These are phyloP conservation scores for Chloroidium sp. DNA, from an alignment of 163 green algal genomes.

Conservation along the genomic window DNA sequence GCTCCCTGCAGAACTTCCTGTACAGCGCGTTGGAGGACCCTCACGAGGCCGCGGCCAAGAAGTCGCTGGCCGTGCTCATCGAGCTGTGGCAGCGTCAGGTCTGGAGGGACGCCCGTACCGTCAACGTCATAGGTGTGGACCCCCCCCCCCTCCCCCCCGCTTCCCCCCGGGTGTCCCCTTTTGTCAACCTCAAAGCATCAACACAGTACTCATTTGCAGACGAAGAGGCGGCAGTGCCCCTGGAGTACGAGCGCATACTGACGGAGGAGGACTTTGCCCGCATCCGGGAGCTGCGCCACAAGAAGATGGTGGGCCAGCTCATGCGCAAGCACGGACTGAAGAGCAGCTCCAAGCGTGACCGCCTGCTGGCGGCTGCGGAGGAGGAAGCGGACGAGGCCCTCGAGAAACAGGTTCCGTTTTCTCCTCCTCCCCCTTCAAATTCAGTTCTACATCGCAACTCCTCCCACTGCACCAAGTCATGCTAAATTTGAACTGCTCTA, in stretches of 20 bases:
- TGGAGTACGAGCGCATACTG: constrained; percentile 67
- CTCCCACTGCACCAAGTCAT: too few species aligned
- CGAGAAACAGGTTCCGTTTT: constrained; percentile 24
- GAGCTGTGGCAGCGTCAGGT: constrained; percentile 89
- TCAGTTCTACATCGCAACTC: neutral
- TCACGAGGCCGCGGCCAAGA: constrained; percentile 81
- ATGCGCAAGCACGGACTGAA: constrained; percentile 71
- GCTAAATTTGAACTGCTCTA: too few species aligned
- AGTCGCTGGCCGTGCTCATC: constrained; percentile 79
- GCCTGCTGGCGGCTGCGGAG: constrained; percentile 51
- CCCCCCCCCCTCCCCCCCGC: too few species aligned
- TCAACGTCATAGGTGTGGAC: constrained; percentile 82
- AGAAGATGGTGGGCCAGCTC: constrained; percentile 17
- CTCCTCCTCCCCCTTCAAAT: neutral
- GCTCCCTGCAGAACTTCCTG: constrained; percentile 81
- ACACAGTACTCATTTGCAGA: too few species aligned
- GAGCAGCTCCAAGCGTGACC: constrained; percentile 41
- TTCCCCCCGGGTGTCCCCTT: too few species aligned
- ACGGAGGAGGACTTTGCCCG: constrained; percentile 72
- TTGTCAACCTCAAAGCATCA: too few species aligned
- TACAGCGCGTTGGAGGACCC: constrained; percentile 54
- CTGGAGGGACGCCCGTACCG: constrained; percentile 86
- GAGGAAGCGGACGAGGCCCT: constrained; percentile 66
- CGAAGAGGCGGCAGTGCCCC: constrained; percentile 12
- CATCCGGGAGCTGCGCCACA: constrained; percentile 49